phyloP scores from a whole-genome alignment of 148 eudicot genomes.

The Salicornia ramosissima region DNA sequence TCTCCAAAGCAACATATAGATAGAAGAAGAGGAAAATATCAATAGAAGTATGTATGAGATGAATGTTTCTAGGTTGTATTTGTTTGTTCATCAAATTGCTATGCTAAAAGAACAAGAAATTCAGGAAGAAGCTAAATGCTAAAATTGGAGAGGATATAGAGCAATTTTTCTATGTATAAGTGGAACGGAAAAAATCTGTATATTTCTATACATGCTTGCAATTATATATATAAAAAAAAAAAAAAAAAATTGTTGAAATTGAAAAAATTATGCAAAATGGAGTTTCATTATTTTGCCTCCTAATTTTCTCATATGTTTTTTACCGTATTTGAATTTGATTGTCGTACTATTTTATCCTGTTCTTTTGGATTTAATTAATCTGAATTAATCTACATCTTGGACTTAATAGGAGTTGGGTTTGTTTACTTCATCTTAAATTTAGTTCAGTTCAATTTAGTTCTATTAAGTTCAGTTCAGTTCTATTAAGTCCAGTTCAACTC shows the following conservation, averaged over 20 bases:
- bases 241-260: not conserved
- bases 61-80: not conserved
- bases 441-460: too few species aligned
- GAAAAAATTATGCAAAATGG: not conserved
- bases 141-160: not conserved
- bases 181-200: not conserved
- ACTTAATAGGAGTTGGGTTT: too few species aligned
- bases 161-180: constrained; percentile 9
- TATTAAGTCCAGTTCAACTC: too few species aligned
- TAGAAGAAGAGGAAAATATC: not conserved
- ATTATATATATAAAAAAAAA: too few species aligned
- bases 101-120: not conserved
- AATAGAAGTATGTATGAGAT: not conserved
- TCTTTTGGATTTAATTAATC: too few species aligned
- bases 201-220: constrained; percentile 3
- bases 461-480: too few species aligned
- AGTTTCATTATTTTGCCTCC: not conserved
- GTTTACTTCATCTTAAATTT: too few species aligned
- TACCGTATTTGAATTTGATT: not conserved
- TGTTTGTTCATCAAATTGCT: constrained; percentile 1
- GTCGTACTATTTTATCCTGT: not conserved
- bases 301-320: too few species aligned
- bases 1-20: not conserved
- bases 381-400: too few species aligned
- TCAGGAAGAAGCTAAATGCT: not conserved